These are phyloP conservation scores for Mortierella sp. DNA, from an alignment of 371 early-diverging fungal species.

Conservation along the genomic window DNA sequence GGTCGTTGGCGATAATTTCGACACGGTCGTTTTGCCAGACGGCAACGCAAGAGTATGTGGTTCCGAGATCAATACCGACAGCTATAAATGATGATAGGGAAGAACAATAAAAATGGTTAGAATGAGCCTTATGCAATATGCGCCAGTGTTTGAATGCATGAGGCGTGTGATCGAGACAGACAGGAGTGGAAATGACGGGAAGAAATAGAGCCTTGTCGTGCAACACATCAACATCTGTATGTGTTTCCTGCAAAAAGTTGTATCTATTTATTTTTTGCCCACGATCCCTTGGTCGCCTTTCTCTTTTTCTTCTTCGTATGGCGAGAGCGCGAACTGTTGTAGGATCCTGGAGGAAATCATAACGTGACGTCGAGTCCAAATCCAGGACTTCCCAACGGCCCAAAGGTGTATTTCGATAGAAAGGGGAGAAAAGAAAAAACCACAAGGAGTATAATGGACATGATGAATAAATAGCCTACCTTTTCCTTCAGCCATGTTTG, in stretches of 20 bases:
- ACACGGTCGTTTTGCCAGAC: conserved; percentile 97
- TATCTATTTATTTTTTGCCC: too few species aligned
- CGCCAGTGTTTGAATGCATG: not conserved
- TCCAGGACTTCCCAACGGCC: not conserved
- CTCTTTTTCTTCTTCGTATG: too few species aligned
- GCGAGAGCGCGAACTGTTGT: not conserved
- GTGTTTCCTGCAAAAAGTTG: too few species aligned
- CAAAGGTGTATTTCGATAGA: not conserved
- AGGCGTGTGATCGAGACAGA: not conserved
- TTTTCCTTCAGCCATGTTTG: conserved; percentile 13
- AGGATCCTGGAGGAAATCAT: not conserved
- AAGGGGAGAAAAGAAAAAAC: not conserved
- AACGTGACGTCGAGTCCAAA: not conserved
- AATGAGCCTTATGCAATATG: not conserved
- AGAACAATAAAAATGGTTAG: conserved; percentile 5
- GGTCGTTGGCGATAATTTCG: conserved; percentile 97
- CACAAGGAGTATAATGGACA: not conserved
- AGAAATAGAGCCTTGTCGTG: not conserved
- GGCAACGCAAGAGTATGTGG: conserved; percentile 99
- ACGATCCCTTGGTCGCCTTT: too few species aligned
- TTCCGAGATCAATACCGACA: conserved; percentile 98
- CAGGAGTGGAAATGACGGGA: not conserved
- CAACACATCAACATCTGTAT: not conserved
- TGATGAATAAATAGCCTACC: conserved; percentile 1
- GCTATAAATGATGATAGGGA: conserved; percentile 16